phyloP scores from a whole-genome alignment of 2,329 filamentous ascomycete species.

The Chaetoscypha palmicola region DNA sequence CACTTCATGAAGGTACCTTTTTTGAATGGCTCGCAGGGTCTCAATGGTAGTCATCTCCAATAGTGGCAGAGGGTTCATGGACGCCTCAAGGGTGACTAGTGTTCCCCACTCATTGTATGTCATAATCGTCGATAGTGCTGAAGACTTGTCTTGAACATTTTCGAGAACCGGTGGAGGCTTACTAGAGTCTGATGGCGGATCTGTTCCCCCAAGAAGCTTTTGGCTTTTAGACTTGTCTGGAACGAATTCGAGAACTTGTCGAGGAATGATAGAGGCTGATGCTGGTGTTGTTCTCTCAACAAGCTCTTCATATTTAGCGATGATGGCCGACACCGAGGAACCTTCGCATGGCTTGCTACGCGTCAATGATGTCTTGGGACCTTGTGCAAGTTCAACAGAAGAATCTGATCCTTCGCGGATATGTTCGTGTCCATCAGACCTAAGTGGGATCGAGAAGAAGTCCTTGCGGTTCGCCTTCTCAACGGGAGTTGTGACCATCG shows the following conservation, averaged over 20 bases:
- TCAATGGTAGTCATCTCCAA: constrained; percentile 19
- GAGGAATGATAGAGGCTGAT: too few relatives aligned
- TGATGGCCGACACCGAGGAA: neutral
- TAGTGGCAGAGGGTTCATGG: constrained; percentile 3
- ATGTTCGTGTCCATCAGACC: neutral
- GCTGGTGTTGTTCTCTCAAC: neutral
- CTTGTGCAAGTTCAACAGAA: neutral
- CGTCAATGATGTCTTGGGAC: neutral
- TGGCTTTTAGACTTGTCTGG: neutral
- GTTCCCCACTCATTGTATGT: constrained; percentile 29
- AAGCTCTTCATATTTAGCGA: neutral
- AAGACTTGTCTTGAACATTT: too few relatives aligned
- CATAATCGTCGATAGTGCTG: too few relatives aligned
- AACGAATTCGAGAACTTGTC: too few relatives aligned
- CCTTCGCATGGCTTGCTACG: neutral
- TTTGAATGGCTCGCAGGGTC: constrained; percentile 24
- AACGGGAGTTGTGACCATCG: neutral
- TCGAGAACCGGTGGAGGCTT: too few relatives aligned
- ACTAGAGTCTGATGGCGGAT: neutral
- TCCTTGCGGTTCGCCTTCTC: neutral
- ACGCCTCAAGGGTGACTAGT: constrained; percentile 18
- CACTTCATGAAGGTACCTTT: constrained; percentile 26
- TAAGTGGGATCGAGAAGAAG: constrained; percentile 2
- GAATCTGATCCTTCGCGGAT: neutral
- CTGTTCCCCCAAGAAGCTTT: neutral